Evolutionary conservation across 75 land plant species (phyloP), one percentile per base, ranked within the genome.

Genomic region (Picea sitchensis): DNA sequence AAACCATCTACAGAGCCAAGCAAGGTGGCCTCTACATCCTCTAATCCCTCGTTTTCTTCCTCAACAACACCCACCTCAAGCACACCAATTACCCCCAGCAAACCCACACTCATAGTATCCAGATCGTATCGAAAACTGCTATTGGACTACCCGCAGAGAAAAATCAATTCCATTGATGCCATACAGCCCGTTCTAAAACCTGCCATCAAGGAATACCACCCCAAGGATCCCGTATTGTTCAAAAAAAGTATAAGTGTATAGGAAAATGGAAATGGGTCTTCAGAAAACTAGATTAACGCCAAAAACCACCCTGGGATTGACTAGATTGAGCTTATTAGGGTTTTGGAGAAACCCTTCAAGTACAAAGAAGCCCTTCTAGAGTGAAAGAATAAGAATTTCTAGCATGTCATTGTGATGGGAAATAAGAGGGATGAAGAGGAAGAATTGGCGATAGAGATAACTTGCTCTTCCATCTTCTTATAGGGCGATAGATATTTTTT

Each of bases 1-100:
- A 85, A 77, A 97, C 99, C 20, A 91, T 94, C 11, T 97, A 86
- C 88, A 86, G 95, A 30, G 82, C 87, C 68, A 87, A 87, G 69
- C 87, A 82, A 76, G 89, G 89, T 26, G 76, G 26, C 26, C 26
- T 26, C 26, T 26, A 26, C 26, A 26, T 26, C 26, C 71, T 67
- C 41, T 93, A 92, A 69, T 82, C 97, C 83, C 90, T 96, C 34
- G 84, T 96, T 60, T 88, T 80, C 87, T 96, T 83, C 81, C 76
- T 94, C 74, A 85, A 80, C 38, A 88, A 94, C 83, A 87, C 83
- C 58, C 90, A 92, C 58, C 68, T 91, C 69, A 86, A 88, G 80
- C 99, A 94, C 84, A 86, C 88, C 64, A 95, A 94, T n/a, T 96
- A 96, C 86, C 79, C 94, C 76, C 93, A 91, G 80, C 77, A 72